Evolutionary conservation across 768 basidiomycete species (phyloP).

Genomic region (Gloeophyllum trabeum): DNA sequence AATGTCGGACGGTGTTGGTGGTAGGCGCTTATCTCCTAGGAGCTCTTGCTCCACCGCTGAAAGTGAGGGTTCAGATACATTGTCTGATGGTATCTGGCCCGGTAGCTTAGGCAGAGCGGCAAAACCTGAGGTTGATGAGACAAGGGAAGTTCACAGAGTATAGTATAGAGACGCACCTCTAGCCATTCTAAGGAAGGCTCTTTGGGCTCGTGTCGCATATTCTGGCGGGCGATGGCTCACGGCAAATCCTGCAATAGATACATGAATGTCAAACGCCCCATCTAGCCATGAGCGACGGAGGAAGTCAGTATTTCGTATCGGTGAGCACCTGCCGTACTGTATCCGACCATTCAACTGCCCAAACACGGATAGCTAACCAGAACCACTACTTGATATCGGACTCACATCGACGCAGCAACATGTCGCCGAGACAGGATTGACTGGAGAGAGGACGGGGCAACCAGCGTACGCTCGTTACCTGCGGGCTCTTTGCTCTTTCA

Average conservation of each 20-base stretch:
- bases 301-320: not conserved
- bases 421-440: not conserved
- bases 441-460: not conserved
- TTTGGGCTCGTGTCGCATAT: conserved; percentile 59
- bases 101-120: conserved; percentile 59
- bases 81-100: conserved; percentile 14
- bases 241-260: conserved; percentile 73
- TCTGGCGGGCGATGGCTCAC: conserved; percentile 47
- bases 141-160: not conserved
- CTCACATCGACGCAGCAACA: not conserved
- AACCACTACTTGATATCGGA: not conserved
- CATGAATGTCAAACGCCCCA: conserved; percentile 52
- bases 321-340: too few species aligned
- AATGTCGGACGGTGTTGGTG: conserved; percentile 49
- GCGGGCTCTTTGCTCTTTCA: too few species aligned
- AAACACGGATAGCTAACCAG: not conserved
- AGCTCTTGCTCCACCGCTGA: conserved; percentile 36
- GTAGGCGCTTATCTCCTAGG: conserved; percentile 31
- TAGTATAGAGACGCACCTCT: conserved; percentile 37
- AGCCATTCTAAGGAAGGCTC: conserved; percentile 66
- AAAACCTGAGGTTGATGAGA: conserved; percentile 36
- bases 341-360: not conserved
- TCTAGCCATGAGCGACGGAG: conserved; percentile 17
- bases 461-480: too few species aligned
- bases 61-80: conserved; percentile 11